Percentiles rank a stretch among this genome's conserved stretches.
These are phyloP conservation scores for Lentinula sp. DNA, from an alignment of 768 basidiomycete genomes.

Conservation along the genomic window DNA sequence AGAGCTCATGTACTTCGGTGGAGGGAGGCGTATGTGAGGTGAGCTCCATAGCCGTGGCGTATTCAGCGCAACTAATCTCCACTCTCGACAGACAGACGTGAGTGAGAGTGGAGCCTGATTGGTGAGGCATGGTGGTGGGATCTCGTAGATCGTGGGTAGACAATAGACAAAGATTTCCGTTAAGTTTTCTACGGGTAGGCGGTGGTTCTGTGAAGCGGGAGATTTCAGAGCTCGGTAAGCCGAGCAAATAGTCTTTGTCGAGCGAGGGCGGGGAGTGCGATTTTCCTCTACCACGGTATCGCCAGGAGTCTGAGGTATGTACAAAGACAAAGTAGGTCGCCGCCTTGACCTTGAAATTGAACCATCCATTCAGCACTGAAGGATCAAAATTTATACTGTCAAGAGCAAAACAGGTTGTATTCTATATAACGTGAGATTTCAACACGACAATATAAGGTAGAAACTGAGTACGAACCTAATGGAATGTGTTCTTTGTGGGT, in stretches of 20 bases:
- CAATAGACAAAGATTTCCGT: neutral
- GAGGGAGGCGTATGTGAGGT: neutral
- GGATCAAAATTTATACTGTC: no score
- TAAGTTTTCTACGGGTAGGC: neutral
- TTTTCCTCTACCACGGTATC: neutral
- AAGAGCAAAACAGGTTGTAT: no score
- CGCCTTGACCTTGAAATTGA: neutral
- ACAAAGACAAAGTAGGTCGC: neutral
- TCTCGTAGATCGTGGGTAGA: neutral
- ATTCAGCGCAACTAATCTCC: neutral
- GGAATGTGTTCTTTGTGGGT: neutral
- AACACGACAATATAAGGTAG: no score
- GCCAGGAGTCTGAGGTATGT: neutral
- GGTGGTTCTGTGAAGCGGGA: neutral
- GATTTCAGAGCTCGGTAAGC: neutral
- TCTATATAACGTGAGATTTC: no score
- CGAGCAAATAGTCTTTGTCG: neutral
- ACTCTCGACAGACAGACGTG: neutral
- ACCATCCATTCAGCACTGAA: neutral
- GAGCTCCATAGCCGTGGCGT: neutral
- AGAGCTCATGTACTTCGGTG: neutral
- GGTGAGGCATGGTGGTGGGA: neutral
- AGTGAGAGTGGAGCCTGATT: neutral
- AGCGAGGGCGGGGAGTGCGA: neutral
- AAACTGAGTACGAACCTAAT: no score